A percentile compares a stretch with the other conserved stretches of the same genome.
Evolutionary conservation across 805 yeast species (phyloP).

Genomic region (Candida michaelii): DNA sequence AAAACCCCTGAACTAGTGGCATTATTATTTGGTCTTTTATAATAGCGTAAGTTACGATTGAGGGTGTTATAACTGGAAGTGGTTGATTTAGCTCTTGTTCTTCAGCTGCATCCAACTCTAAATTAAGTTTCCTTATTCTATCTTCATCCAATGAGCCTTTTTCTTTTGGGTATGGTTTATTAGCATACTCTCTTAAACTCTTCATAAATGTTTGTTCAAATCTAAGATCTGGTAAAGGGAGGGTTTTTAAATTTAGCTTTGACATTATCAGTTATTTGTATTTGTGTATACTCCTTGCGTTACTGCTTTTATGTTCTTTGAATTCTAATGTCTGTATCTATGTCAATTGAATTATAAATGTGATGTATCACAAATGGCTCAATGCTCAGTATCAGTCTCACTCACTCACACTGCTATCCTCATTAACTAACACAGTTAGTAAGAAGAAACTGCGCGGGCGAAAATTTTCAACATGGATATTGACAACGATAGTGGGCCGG

Average conservation of each 20-base stretch:
- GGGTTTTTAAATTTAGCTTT: background rate
- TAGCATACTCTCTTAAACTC: slow-evolving; percentile 31
- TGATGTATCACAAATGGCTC: too few species aligned
- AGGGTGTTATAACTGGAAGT: slow-evolving; percentile 41
- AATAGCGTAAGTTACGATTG: slow-evolving; percentile 47
- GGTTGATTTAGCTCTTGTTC: slow-evolving; percentile 20
- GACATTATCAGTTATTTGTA: background rate
- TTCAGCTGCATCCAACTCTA: slow-evolving; percentile 18
- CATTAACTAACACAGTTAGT: too few species aligned
- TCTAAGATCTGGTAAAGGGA: slow-evolving; percentile 59
- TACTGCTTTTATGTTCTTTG: too few species aligned
- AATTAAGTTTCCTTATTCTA: slow-evolving; percentile 20
- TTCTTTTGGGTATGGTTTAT: slow-evolving; percentile 1
- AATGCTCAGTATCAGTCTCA: too few species aligned
- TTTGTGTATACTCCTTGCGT: background rate
- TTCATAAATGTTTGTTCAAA: slow-evolving; percentile 60
- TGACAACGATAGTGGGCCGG: slow-evolving; percentile 55
- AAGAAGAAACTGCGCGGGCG: slow-evolving; percentile 4
- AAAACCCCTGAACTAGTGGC: slow-evolving; percentile 55
- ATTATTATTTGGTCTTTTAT: slow-evolving; percentile 50
- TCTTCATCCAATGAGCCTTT: slow-evolving; percentile 17
- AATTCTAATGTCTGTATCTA: too few species aligned
- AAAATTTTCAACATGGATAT: slow-evolving; percentile 22
- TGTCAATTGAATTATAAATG: too few species aligned
- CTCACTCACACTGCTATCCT: too few species aligned